Evolutionary conservation across 1,284 basidiomycete species (phyloP).

Genomic region (Stygiomarasmius scandens): DNA sequence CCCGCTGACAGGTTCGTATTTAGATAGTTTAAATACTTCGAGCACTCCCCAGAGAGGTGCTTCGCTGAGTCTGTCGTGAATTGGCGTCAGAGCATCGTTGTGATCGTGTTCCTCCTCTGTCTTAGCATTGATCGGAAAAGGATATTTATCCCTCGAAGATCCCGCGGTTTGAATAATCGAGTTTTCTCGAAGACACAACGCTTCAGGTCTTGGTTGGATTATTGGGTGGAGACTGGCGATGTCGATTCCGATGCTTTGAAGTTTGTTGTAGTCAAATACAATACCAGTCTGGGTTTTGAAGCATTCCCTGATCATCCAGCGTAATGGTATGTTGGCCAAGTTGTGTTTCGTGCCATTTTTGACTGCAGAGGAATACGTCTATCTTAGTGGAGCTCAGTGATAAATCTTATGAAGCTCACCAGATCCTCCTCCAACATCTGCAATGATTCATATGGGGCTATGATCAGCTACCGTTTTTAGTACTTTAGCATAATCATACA

Average conservation of each 20-base stretch:
- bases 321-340: slow-evolving; percentile 45
- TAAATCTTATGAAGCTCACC: background rate
- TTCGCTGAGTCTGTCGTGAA: slow-evolving; percentile 15
- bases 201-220: slow-evolving; percentile 11
- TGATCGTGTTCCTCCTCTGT: slow-evolving; percentile 13
- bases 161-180: no score
- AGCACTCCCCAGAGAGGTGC: slow-evolving; percentile 12
- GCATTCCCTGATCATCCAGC: slow-evolving; percentile 51
- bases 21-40: slow-evolving; percentile 11
- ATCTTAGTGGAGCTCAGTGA: background rate
- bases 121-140: no score
- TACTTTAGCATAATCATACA: background rate
- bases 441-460: background rate
- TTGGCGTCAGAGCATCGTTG: slow-evolving; percentile 11
- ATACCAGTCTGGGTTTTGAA: slow-evolving; percentile 40
- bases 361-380: slow-evolving; percentile 29
- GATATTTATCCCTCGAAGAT: no score
- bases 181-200: no score
- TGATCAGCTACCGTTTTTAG: no score
- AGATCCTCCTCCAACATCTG: slow-evolving; percentile 43
- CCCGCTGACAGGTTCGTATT: slow-evolving; percentile 2
- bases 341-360: slow-evolving; percentile 32
- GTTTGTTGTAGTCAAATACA: slow-evolving; percentile 31
- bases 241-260: slow-evolving; percentile 19
- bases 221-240: slow-evolving; percentile 14